Evolutionary conservation across 1,139 yeast genomes (phyloP).

Genomic region (Arxiozyma slooffiae): DNA sequence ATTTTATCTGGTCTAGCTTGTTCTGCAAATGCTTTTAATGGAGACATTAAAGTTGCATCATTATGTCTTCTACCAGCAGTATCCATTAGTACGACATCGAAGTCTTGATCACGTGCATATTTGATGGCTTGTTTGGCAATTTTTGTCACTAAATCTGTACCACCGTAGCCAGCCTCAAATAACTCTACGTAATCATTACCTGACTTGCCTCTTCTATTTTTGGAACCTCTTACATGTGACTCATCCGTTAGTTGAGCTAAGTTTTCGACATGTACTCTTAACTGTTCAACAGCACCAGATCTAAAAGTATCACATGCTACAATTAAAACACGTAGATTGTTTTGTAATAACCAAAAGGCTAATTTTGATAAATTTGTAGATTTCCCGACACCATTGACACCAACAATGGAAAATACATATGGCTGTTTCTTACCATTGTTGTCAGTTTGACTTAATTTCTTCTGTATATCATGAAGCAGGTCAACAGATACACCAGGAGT

Average conservation of each 20-base stretch:
- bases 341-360: constrained; percentile 91
- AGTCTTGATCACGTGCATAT: constrained; percentile 53
- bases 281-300: constrained; percentile 96
- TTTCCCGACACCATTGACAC: constrained; percentile 97
- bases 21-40: constrained; percentile 87
- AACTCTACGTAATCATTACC: constrained; percentile 58
- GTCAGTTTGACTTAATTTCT: constrained; percentile 29
- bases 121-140: constrained; percentile 92
- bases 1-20: constrained; percentile 94
- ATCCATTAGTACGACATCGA: constrained; percentile 84
- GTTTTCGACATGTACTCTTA: constrained; percentile 85
- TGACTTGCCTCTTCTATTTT: constrained; percentile 28
- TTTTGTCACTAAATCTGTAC: constrained; percentile 83
- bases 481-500: constrained; percentile 93
- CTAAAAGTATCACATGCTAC: constrained; percentile 98
- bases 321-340: constrained; percentile 73
- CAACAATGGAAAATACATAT: constrained; percentile 90
- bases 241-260: constrained; percentile 52
- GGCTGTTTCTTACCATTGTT: constrained; percentile 41
- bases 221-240: constrained; percentile 27
- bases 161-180: constrained; percentile 93
- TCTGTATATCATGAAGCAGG: constrained; percentile 70
- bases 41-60: constrained; percentile 91
- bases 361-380: constrained; percentile 89
- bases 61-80: constrained; percentile 98